These are phyloP conservation scores for Aspergillus tanneri DNA, from an alignment of 2,329 filamentous ascomycete species.

Conservation along the genomic window DNA sequence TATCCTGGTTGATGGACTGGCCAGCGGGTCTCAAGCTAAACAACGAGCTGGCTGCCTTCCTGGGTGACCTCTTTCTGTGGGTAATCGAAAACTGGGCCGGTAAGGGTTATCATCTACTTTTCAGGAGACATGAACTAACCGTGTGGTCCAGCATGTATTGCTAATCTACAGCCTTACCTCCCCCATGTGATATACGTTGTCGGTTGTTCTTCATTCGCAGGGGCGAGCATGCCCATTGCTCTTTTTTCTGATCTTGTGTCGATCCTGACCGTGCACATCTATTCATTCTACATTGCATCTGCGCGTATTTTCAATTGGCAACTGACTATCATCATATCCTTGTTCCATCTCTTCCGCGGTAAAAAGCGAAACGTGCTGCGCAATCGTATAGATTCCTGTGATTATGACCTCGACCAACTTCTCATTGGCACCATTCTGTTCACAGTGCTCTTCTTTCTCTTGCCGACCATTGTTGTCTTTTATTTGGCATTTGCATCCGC, in stretches of 20 bases:
- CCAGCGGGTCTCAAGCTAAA: slow-evolving; percentile 95
- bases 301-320: slow-evolving; percentile 99
- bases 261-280: slow-evolving; percentile 89
- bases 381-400: slow-evolving; percentile 97
- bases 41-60: slow-evolving; percentile 85
- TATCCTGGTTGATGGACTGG: slow-evolving; percentile 94
- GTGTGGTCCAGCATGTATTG: slow-evolving; percentile 64
- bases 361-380: slow-evolving; percentile 97
- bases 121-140: slow-evolving; percentile 17
- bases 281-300: slow-evolving; percentile 95
- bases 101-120: slow-evolving; percentile 38
- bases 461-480: slow-evolving; percentile 94
- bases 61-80: slow-evolving; percentile 95
- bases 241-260: slow-evolving; percentile 93
- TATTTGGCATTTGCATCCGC: slow-evolving; percentile 95
- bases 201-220: slow-evolving; percentile 90
- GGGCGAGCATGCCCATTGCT: slow-evolving; percentile 94
- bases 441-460: slow-evolving; percentile 87
- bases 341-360: slow-evolving; percentile 97
- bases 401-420: slow-evolving; percentile 96
- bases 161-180: slow-evolving; percentile 73
- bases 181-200: slow-evolving; percentile 88
- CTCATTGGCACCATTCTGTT: slow-evolving; percentile 96
- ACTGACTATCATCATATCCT: slow-evolving; percentile 88
- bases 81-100: slow-evolving; percentile 98